Conservation (phyloP, 2,329 filamentous ascomycete genomes). For the Calonectria pseudoturangicola region DNA sequence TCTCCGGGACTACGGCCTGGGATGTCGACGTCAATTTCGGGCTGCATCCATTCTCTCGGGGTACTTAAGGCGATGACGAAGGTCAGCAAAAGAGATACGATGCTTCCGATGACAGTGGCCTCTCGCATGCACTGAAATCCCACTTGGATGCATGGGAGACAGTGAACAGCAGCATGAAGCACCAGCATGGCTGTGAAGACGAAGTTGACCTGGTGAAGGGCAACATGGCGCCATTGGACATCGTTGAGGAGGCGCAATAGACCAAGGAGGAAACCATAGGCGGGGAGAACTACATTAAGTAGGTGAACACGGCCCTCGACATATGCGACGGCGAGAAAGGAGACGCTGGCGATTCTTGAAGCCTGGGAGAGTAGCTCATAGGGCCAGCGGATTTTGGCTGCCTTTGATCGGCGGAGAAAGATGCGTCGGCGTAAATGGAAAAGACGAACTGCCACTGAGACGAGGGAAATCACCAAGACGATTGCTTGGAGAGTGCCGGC, state of each 20-base stretch:
- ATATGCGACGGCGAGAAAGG: constrained; percentile 62
- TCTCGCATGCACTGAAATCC: constrained; percentile 56
- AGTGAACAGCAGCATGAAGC: constrained; percentile 60
- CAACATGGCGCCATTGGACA: constrained; percentile 66
- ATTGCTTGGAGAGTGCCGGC: constrained; percentile 64
- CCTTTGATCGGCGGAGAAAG: constrained; percentile 54
- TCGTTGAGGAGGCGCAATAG: constrained; percentile 64
- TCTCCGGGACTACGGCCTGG: constrained; percentile 60
- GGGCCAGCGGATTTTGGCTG: constrained; percentile 62
- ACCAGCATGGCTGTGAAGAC: constrained; percentile 62
- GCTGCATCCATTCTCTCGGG: constrained; percentile 70
- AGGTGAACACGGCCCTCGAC: constrained; percentile 58
- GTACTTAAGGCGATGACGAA: constrained; percentile 65
- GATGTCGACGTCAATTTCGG: constrained; percentile 62
- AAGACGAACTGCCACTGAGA: constrained; percentile 60
- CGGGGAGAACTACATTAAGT: constrained; percentile 60
- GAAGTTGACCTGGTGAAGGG: constrained; percentile 70
- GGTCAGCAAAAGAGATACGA: constrained; percentile 61
- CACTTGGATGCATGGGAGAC: constrained; percentile 66
- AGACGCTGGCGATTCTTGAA: constrained; percentile 62
- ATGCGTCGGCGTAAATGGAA: constrained; percentile 57
- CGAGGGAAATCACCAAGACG: constrained; percentile 61
- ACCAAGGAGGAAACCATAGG: constrained; percentile 66
- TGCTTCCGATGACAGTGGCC: constrained; percentile 58
- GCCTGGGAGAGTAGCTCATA: constrained; percentile 67